Percentiles rank a stretch among this genome's conserved stretches.
These are phyloP conservation scores for Zalerion maritima DNA, from an alignment of 495 filamentous ascomycete species.

Conservation along the genomic window DNA sequence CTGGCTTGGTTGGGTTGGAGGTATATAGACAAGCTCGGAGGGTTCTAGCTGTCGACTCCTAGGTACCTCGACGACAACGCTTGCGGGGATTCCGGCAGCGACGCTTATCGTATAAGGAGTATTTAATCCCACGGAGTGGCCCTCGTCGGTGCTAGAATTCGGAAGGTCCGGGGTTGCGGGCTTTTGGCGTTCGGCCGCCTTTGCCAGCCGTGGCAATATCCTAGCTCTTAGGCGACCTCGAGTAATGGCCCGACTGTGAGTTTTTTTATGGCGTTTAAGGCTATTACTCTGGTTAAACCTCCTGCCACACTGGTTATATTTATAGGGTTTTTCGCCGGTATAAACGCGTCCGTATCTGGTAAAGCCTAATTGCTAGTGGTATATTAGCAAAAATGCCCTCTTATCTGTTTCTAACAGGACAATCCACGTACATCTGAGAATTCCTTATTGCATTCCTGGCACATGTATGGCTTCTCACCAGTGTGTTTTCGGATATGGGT, in stretches of 20 bases:
- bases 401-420: too few species aligned
- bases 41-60: constrained; percentile 5
- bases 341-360: too few species aligned
- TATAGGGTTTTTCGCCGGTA: too few species aligned
- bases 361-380: too few species aligned
- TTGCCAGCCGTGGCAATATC: constrained; percentile 1
- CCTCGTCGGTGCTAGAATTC: not conserved
- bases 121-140: constrained; percentile 1
- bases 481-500: too few species aligned
- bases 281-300: too few species aligned
- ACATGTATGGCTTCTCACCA: too few species aligned
- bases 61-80: constrained; percentile 8
- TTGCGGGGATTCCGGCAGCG: not conserved
- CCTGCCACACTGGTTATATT: too few species aligned
- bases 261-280: too few species aligned
- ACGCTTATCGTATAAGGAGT: not conserved
- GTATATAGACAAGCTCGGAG: constrained; percentile 4
- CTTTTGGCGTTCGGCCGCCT: constrained; percentile 1
- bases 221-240: not conserved
- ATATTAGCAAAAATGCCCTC: too few species aligned
- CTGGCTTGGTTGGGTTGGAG: constrained; percentile 3
- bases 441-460: too few species aligned
- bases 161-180: not conserved
- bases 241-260: constrained; percentile 2
- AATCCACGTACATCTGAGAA: too few species aligned